Percentiles rank a stretch among this genome's conserved stretches.
Evolutionary conservation across 495 filamentous ascomycete genomes (phyloP).

Genomic region (Filosporella fistucella): DNA sequence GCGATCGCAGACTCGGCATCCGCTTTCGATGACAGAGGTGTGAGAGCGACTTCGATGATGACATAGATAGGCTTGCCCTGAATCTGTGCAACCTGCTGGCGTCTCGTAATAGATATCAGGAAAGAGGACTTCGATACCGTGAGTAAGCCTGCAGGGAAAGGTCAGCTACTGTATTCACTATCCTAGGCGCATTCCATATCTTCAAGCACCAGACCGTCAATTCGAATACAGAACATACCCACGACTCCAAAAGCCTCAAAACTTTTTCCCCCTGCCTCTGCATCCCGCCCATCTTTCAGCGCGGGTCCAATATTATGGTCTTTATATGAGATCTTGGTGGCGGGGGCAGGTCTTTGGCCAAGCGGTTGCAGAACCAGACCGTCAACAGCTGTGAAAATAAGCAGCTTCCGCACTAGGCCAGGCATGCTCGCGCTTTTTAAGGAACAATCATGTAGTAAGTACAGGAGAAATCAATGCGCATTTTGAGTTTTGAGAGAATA

Average conservation of each 20-base stretch:
- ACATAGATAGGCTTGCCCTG: conserved; percentile 78
- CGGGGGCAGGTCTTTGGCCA: conserved; percentile 36
- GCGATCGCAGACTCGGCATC: conserved; percentile 70
- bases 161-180: background rate
- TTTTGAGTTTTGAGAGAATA: no score
- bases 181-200: conserved; percentile 1
- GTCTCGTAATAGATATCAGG: conserved; percentile 76
- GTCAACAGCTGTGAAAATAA: conserved; percentile 79
- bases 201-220: background rate
- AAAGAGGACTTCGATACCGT: conserved; percentile 71
- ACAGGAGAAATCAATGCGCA: no score
- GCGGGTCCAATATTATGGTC: conserved; percentile 51
- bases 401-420: conserved; percentile 68
- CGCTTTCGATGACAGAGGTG: conserved; percentile 70
- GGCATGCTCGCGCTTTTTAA: conserved; percentile 51
- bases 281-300: conserved; percentile 24
- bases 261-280: conserved; percentile 21
- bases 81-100: conserved; percentile 84
- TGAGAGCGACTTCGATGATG: conserved; percentile 79
- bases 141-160: conserved; percentile 51
- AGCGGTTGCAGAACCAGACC: conserved; percentile 80
- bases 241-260: conserved; percentile 83
- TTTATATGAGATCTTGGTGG: conserved; percentile 71
- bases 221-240: conserved; percentile 48
- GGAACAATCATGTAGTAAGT: no score